Base-by-base conservation (phyloP, 495 filamentous ascomycete species). In the Penicillium goetzii region DNA sequence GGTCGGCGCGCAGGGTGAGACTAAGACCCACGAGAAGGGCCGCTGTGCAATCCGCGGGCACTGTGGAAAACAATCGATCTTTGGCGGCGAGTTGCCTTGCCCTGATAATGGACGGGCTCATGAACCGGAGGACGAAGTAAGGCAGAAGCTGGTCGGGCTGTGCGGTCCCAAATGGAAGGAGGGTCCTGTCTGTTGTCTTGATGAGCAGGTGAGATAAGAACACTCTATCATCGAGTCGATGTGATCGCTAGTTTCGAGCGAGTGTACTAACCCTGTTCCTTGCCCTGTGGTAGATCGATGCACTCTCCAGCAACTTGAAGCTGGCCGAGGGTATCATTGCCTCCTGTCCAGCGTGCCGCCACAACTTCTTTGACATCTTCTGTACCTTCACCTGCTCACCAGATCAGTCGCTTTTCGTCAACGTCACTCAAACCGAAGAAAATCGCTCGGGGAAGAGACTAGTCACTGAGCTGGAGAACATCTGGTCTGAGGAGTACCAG, bases 371-470 rank as follows among this genome's bases (percentile, higher is more conserved):
- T 83, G 93, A 98, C 80, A 85, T 96, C 49, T 99, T 99, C 71
- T 99, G 95, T 79, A 92, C 92, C 5, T 97, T 99, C 66, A 97
- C 93, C 21, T 99, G 95, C 80, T 98, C 96, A 11, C 93, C 96
- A 10, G 89, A 98, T 71, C 95, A 99, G 74, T 96, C 92, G 5
- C 82, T 97, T 2, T 99, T 99, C 69, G 80, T 98, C 71, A 99
- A 99, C 71, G 89, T 99, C 45, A 97, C 95, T 8, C 77, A 88
- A 55, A 90, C 90, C 1, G 77, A 86, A 65, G 77, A 83, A 63
- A 82, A 85, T 49, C 87, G 82, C 38, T 85, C 85, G 5, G 83
- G 83, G 51, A 96, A 96, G 72, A 77, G 75, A 34, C 77, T 92
- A 25, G 93, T 97, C 45, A 92, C 89, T 1, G 93, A 97, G 76